Evolutionary conservation across 768 basidiomycete species (phyloP).

Genomic region (Suillus ampliporus): DNA sequence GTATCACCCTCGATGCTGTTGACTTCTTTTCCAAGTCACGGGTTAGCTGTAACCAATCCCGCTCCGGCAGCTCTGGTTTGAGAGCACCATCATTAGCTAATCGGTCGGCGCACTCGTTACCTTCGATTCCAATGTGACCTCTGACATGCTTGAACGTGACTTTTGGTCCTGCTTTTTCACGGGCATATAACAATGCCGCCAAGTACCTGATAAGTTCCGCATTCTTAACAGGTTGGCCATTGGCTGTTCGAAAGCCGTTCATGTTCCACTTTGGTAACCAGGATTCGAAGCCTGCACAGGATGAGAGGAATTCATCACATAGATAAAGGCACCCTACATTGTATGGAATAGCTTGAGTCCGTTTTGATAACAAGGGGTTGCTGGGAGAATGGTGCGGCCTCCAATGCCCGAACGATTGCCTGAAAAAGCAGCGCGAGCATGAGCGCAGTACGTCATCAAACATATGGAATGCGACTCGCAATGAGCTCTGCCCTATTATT

Average conservation of each 20-base stretch:
- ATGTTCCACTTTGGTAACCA: slow-evolving; percentile 75
- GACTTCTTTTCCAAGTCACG: background rate
- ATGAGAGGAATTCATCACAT: slow-evolving; percentile 2
- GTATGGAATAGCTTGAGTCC: slow-evolving; percentile 85
- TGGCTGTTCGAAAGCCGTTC: slow-evolving; percentile 54
- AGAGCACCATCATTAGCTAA: slow-evolving; percentile 67
- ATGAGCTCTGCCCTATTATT: slow-evolving; percentile 91
- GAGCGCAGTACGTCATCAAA: slow-evolving; percentile 1
- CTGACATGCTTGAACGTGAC: slow-evolving; percentile 75
- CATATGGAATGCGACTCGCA: slow-evolving; percentile 43
- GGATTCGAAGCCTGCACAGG: slow-evolving; percentile 59
- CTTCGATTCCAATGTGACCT: slow-evolving; percentile 76
- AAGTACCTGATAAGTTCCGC: slow-evolving; percentile 72
- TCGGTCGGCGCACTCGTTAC: slow-evolving; percentile 88
- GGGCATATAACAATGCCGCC: slow-evolving; percentile 59
- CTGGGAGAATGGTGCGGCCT: slow-evolving; percentile 63
- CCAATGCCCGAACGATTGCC: slow-evolving; percentile 86
- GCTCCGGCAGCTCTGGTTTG: slow-evolving; percentile 48
- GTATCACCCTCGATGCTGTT: no score
- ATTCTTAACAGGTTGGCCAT: slow-evolving; percentile 73
- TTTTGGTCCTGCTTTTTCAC: slow-evolving; percentile 55
- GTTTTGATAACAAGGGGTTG: slow-evolving; percentile 76
- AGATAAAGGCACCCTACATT: slow-evolving; percentile 53
- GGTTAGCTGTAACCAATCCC: slow-evolving; percentile 57
- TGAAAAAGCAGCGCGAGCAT: slow-evolving; percentile 34